Evolutionary conservation across 352 stramenopile genomes (phyloP).

Genomic region (Phytophthora chlamydospora): DNA sequence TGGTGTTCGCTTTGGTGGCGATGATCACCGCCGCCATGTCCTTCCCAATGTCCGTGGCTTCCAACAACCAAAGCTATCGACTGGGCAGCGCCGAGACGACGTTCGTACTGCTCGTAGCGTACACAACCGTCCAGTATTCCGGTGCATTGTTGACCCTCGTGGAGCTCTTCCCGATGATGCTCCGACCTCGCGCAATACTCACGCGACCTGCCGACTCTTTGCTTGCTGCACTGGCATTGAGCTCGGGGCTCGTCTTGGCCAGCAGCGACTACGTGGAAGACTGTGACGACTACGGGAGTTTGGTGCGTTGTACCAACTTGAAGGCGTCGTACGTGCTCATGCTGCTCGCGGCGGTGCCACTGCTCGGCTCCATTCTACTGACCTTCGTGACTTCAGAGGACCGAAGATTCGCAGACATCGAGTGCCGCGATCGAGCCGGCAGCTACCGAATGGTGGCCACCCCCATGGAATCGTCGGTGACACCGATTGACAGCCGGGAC

Average conservation of each 20-base stretch:
- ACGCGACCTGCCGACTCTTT: conserved; percentile 37
- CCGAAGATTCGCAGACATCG: not conserved
- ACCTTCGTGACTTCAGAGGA: conserved; percentile 38
- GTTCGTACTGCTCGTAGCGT: conserved; percentile 36
- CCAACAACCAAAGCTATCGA: conserved; percentile 19
- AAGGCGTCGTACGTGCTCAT: conserved; percentile 41
- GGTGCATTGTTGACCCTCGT: conserved; percentile 26
- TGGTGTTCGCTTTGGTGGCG: conserved; percentile 36
- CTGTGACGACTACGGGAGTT: conserved; percentile 36
- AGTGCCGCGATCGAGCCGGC: conserved; percentile 31
- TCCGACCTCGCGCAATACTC: conserved; percentile 33
- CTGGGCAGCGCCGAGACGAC: conserved; percentile 36
- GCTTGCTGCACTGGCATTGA: conserved; percentile 35
- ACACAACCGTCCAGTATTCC: conserved; percentile 32
- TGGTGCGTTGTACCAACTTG: conserved; percentile 52
- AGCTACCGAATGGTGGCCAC: conserved; percentile 36
- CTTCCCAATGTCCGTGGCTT: conserved; percentile 18
- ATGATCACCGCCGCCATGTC: conserved; percentile 31
- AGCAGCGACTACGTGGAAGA: conserved; percentile 33
- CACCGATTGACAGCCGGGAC: conserved; percentile 17
- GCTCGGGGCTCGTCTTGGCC: conserved; percentile 32
- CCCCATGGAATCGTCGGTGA: conserved; percentile 10
- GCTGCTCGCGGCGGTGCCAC: conserved; percentile 37
- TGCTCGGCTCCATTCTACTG: conserved; percentile 39
- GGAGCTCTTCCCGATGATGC: conserved; percentile 41